Evolutionary conservation across 495 filamentous ascomycete genomes (phyloP).

Genomic region (Tuber calosporum): DNA sequence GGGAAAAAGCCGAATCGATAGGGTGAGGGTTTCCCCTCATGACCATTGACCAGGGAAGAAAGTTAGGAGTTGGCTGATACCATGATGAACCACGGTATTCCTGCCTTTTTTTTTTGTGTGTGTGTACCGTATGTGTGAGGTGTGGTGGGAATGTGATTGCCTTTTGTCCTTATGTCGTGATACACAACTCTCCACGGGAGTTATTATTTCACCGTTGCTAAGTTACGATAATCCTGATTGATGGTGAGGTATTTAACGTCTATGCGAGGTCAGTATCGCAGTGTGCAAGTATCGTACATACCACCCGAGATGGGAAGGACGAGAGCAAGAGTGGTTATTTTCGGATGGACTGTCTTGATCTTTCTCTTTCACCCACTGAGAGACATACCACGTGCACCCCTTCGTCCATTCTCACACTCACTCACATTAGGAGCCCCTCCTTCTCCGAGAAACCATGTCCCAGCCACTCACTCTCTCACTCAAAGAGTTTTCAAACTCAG

Average conservation of each 20-base stretch:
- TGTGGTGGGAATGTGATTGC: not conserved
- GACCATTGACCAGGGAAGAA: not conserved
- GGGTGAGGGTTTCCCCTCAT: not conserved
- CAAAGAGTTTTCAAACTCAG: not conserved
- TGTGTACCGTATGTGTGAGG: too few relatives aligned
- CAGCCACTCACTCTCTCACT: not conserved
- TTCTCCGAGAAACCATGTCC: not conserved
- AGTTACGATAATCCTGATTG: not conserved
- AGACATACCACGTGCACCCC: not conserved
- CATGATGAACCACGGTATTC: not conserved
- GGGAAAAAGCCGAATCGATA: not conserved
- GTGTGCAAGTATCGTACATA: not conserved
- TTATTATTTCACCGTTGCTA: not conserved
- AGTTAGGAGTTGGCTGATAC: not conserved
- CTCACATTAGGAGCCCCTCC: not conserved
- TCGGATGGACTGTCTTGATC: conserved; percentile 3
- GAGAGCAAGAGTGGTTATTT: not conserved
- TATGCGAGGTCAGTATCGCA: not conserved
- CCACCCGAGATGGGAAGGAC: not conserved
- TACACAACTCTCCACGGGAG: not conserved
- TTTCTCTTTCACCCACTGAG: not conserved
- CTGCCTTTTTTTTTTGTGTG: not conserved
- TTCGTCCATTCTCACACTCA: not conserved
- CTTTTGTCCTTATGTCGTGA: not conserved
- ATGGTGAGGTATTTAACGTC: not conserved